These are phyloP conservation scores for Oidiodendron maius DNA, from an alignment of 495 filamentous ascomycete species.

Conservation along the genomic window DNA sequence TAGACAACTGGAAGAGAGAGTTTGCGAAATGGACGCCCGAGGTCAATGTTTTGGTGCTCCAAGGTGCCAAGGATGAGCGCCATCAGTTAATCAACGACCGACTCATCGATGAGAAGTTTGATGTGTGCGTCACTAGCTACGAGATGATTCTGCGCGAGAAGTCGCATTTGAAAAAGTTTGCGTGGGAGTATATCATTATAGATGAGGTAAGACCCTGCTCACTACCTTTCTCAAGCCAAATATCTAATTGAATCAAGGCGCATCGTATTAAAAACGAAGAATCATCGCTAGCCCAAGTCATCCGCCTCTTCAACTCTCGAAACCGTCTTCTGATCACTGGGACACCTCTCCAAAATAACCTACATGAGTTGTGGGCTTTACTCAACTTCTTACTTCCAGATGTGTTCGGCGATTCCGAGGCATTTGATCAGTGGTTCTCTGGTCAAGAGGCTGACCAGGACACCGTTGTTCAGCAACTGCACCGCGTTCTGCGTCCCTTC, in stretches of 20 bases:
- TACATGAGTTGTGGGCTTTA: constrained; percentile 98
- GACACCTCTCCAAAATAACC: constrained; percentile 95
- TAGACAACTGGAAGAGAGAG: constrained; percentile 98
- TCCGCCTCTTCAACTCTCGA: constrained; percentile 92
- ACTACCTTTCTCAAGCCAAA: not conserved
- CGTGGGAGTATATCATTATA: constrained; percentile 99
- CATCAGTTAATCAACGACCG: constrained; percentile 84
- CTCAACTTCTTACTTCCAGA: constrained; percentile 96
- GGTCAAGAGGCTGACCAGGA: constrained; percentile 85
- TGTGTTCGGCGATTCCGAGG: constrained; percentile 94
- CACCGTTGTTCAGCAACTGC: constrained; percentile 93
- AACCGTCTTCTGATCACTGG: constrained; percentile 96
- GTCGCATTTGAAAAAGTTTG: constrained; percentile 90
- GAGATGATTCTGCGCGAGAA: constrained; percentile 97
- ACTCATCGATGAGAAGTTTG: constrained; percentile 84
- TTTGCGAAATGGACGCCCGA: constrained; percentile 93
- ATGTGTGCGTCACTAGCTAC: constrained; percentile 93
- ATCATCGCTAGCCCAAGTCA: constrained; percentile 93
- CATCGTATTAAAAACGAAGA: constrained; percentile 99
- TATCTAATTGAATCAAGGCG: constrained; percentile 37
- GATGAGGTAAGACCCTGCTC: constrained; percentile 53
- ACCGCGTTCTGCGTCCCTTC: constrained; percentile 90
- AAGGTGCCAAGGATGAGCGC: constrained; percentile 93
- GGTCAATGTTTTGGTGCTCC: constrained; percentile 87
- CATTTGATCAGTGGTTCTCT: constrained; percentile 99